These are phyloP conservation scores for Dichotomocladium elegans DNA, from an alignment of 371 early-diverging fungal species.

Conservation along the genomic window DNA sequence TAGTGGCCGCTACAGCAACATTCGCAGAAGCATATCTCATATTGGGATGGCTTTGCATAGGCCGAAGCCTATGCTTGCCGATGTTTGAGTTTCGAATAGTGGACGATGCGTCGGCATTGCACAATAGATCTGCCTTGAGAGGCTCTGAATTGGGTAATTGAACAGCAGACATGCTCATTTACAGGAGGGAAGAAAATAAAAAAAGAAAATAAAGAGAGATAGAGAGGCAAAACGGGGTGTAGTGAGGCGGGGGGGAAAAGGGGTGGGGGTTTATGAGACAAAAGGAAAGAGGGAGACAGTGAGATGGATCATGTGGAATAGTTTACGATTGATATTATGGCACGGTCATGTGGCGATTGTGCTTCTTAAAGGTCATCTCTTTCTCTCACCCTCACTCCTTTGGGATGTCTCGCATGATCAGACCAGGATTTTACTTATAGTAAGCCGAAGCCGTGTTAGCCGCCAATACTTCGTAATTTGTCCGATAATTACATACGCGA, in stretches of 20 bases:
- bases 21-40: conserved; percentile 9
- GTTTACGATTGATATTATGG: too few species aligned
- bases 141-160: conserved; percentile 2
- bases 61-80: conserved; percentile 11
- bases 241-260: too few species aligned
- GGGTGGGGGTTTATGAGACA: background rate
- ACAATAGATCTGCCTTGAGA: background rate
- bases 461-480: conserved; percentile 18
- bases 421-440: conserved; percentile 10
- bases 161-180: background rate
- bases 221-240: background rate
- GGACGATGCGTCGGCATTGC: background rate
- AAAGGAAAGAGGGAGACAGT: background rate
- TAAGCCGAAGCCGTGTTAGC: background rate
- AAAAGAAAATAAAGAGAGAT: conserved; percentile 6
- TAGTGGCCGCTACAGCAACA: background rate
- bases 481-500: conserved; percentile 27
- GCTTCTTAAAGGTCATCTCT: background rate
- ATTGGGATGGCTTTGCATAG: conserved; percentile 25
- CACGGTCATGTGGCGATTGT: too few species aligned
- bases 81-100: background rate
- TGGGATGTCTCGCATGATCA: conserved; percentile 5
- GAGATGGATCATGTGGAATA: background rate
- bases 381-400: background rate
- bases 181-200: background rate